A percentile compares a stretch with the other conserved stretches of the same genome.
Conservation (phyloP, 192 early-diverging fungal genomes). For the Coemansia sp. region DNA sequence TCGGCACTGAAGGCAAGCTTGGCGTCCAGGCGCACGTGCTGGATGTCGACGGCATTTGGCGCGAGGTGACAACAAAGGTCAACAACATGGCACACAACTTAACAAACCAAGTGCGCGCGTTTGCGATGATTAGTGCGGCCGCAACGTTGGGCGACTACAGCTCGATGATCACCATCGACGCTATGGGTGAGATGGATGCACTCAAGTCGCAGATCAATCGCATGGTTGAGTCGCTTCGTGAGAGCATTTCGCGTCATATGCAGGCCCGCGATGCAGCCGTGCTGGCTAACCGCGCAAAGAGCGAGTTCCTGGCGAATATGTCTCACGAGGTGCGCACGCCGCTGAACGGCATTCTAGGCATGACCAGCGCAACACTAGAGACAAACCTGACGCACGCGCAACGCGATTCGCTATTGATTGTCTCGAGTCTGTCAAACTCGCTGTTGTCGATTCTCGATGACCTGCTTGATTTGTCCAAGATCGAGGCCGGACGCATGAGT, state of each 20-base stretch:
- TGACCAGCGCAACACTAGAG: constrained; percentile 73
- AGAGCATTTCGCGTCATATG: constrained; percentile 76
- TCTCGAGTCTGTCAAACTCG: constrained; percentile 68
- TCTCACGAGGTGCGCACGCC: constrained; percentile 83
- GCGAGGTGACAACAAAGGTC: constrained; percentile 72
- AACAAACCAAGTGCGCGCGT: constrained; percentile 77
- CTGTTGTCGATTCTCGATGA: constrained; percentile 79
- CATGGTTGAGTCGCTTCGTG: constrained; percentile 76
- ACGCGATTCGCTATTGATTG: constrained; percentile 79
- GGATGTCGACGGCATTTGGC: constrained; percentile 75
- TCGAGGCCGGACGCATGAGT: constrained; percentile 82
- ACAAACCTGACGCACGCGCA: constrained; percentile 76
- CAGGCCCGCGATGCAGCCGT: constrained; percentile 78
- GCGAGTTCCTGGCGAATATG: constrained; percentile 76
- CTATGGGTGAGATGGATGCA: constrained; percentile 82
- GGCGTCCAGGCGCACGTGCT: constrained; percentile 74
- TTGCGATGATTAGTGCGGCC: constrained; percentile 74
- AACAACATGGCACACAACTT: constrained; percentile 75
- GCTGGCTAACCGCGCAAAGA: constrained; percentile 77
- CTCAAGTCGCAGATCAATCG: constrained; percentile 84
- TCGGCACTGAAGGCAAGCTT: constrained; percentile 72
- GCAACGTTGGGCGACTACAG: constrained; percentile 73
- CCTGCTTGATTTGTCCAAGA: constrained; percentile 82
- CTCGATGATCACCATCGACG: constrained; percentile 73
- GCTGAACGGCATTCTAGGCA: constrained; percentile 80